phyloP scores from a whole-genome alignment of 257 asterid genomes.

The Penstemon barbatus region DNA sequence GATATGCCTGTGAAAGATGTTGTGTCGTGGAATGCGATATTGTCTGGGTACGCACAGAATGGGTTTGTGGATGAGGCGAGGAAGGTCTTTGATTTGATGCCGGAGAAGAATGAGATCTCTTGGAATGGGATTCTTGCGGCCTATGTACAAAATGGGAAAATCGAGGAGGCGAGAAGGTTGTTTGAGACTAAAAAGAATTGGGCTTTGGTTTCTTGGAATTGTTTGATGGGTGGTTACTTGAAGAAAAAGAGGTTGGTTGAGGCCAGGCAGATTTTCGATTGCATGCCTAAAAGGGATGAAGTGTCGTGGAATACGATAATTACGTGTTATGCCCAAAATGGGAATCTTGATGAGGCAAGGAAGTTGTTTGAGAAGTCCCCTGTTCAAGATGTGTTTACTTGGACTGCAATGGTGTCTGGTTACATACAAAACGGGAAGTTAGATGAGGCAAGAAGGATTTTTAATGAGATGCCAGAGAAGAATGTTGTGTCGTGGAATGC shows the following conservation, averaged over 20 bases:
- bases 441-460: constrained; percentile 67
- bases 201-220: constrained; percentile 92
- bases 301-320: constrained; percentile 92
- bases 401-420: constrained; percentile 93
- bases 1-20: constrained; percentile 80
- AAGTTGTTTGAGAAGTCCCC: constrained; percentile 75
- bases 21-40: constrained; percentile 84
- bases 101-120: constrained; percentile 78
- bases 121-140: constrained; percentile 94
- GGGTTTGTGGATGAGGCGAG: constrained; percentile 81
- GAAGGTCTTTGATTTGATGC: constrained; percentile 67
- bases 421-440: constrained; percentile 76
- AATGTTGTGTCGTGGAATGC: constrained; percentile 89
- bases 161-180: constrained; percentile 76
- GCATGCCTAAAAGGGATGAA: constrained; percentile 73
- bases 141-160: constrained; percentile 76
- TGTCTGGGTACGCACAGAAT: constrained; percentile 84
- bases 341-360: constrained; percentile 63
- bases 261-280: constrained; percentile 62
- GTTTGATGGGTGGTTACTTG: constrained; percentile 92
- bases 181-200: constrained; percentile 71
- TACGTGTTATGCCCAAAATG: constrained; percentile 78
- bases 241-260: constrained; percentile 72
- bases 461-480: constrained; percentile 80
- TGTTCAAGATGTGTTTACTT: constrained; percentile 65